Percentiles rank a stretch among this genome's conserved stretches.
These are phyloP conservation scores for Fusarium pininemorale DNA, from an alignment of 2,329 filamentous ascomycete species.

Conservation along the genomic window DNA sequence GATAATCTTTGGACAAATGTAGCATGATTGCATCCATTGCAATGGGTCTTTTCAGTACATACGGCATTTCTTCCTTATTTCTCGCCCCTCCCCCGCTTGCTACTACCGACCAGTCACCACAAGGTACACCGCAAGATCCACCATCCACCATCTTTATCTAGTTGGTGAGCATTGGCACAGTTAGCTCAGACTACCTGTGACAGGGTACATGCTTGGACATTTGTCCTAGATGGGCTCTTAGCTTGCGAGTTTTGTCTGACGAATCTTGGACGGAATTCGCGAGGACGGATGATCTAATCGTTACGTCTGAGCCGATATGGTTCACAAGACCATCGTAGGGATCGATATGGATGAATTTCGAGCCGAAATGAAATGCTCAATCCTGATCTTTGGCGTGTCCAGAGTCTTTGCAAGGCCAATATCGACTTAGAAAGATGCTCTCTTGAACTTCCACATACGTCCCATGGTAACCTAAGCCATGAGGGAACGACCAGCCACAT, in stretches of 20 bases:
- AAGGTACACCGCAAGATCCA: constrained; percentile 29
- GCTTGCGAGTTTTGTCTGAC: not conserved
- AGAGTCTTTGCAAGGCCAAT: not conserved
- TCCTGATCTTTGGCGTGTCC: not conserved
- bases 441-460: constrained; percentile 7
- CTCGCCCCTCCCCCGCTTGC: constrained; percentile 36
- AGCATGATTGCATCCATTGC: constrained; percentile 28
- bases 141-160: constrained; percentile 25
- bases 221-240: constrained; percentile 1
- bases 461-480: constrained; percentile 9
- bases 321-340: not conserved
- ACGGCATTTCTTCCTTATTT: constrained; percentile 18
- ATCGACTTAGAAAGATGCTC: not conserved
- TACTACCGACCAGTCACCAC: constrained; percentile 22
- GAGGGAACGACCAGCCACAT: constrained; percentile 3
- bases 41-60: constrained; percentile 3
- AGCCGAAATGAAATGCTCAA: not conserved
- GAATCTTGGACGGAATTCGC: not conserved
- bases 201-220: constrained; percentile 17
- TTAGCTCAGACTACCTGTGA: constrained; percentile 20
- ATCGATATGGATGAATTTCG: not conserved
- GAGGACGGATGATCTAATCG: not conserved
- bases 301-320: not conserved
- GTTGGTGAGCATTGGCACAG: constrained; percentile 8
- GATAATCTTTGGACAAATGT: constrained; percentile 7